phyloP scores from a whole-genome alignment of 2,329 filamentous ascomycete genomes.

The Polytolypa hystricis region DNA sequence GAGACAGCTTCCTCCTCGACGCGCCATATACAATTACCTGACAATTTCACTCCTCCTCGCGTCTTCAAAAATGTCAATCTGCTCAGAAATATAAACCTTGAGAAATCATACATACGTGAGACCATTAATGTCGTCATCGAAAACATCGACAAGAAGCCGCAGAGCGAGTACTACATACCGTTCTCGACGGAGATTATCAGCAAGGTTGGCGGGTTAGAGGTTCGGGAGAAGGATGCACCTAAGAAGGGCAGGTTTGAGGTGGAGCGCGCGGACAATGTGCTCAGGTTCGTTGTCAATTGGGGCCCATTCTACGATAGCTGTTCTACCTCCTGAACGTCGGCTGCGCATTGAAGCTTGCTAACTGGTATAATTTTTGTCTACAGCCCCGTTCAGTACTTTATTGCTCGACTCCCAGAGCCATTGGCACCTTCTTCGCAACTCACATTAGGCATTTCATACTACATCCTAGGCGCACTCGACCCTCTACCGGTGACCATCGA shows the following conservation, averaged over 20 bases:
- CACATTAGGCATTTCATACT: slow-evolving; percentile 79
- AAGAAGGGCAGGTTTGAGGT: slow-evolving; percentile 56
- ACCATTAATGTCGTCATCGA: slow-evolving; percentile 89
- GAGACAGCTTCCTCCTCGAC: slow-evolving; percentile 17
- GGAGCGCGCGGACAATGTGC: slow-evolving; percentile 48
- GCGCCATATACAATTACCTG: slow-evolving; percentile 27
- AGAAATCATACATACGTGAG: slow-evolving; percentile 86
- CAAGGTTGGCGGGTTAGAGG: slow-evolving; percentile 75
- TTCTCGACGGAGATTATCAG: slow-evolving; percentile 68
- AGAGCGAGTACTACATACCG: slow-evolving; percentile 83
- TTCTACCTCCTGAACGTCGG: too few relatives aligned
- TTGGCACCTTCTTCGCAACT: slow-evolving; percentile 67
- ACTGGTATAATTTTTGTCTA: too few relatives aligned
- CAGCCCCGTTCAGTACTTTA: slow-evolving; percentile 71
- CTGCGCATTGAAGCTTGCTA: too few relatives aligned
- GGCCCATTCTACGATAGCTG: slow-evolving; percentile 37
- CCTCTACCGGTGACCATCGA: slow-evolving; percentile 72
- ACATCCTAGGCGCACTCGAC: slow-evolving; percentile 62
- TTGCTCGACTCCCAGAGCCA: slow-evolving; percentile 64
- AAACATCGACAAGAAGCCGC: slow-evolving; percentile 67
- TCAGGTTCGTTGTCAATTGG: slow-evolving; percentile 44
- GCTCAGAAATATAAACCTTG: slow-evolving; percentile 78
- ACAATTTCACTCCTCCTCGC: slow-evolving; percentile 67
- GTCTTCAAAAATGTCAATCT: slow-evolving; percentile 92
- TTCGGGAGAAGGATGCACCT: slow-evolving; percentile 78